Evolutionary conservation across 2,329 filamentous ascomycete genomes (phyloP), one percentile per base, ranked within the genome.

Genomic region (Sporothrix protearum): DNA sequence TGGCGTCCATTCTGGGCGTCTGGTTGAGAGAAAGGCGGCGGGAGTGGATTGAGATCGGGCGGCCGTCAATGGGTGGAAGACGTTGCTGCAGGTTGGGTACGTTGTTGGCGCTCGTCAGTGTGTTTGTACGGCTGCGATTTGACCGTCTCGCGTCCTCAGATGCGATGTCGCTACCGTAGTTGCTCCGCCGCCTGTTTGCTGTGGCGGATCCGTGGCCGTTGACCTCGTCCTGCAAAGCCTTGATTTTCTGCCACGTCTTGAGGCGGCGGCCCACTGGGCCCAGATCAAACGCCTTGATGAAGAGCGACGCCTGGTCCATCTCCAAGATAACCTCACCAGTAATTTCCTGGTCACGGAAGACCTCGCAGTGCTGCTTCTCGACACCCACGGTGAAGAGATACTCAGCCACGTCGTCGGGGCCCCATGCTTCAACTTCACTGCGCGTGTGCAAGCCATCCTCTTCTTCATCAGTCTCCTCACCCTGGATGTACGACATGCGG

Each of bases 221-320:
- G 55, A 96, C 90, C 80, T 97, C 93, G 77, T 97, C 92, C 79
- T 98, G 95, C 74, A 98, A 86, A 3, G 89, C 85, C 80, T 97
- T 97, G 80, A 98, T 94, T 81, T 96, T 97, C 81, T 97, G 93
- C 95, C 95, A 98, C 1, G 94, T 97, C 80, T 96, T 96, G 73
- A 98, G 82, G 73, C 95, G 88, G 71, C 93, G 88, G 9, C 95
- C 95, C 76, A 98, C 94, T 2, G 94, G 93, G 22, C 95, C 95
- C 75, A 98, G 85, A 76, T 97, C 93, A 76, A 97, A 97, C 63
- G 96, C 94, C 78, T 97, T 97, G 83, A 98, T 91, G 79, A 97
- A 97, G 19, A 98, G 85, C 51, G 96, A 96, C 71, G 93, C 92
- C 82, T 97, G 95, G 77, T 97, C 94, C 93, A 98, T 97, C 69